A percentile compares a stretch with the other conserved stretches of the same genome.
Evolutionary conservation across 345 rosid genomes (phyloP).

Genomic region (Eucalyptus coolabah): DNA sequence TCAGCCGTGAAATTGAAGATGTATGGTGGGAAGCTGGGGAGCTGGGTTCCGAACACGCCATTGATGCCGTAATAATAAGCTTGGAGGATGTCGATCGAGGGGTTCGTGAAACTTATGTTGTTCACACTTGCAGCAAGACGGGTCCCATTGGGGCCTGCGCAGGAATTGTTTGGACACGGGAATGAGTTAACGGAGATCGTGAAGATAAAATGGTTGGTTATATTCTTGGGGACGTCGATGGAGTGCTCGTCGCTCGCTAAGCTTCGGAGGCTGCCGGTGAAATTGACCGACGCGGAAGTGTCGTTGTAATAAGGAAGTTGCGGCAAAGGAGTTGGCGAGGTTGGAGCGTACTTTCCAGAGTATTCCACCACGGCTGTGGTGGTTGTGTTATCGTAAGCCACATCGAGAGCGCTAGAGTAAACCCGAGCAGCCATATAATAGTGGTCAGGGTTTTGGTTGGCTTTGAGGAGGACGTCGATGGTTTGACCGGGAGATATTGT

Average conservation of each 20-base stretch:
- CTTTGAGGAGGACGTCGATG: slow-evolving; percentile 10
- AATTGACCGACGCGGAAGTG: slow-evolving; percentile 2
- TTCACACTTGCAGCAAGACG: slow-evolving; percentile 25
- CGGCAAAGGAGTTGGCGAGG: neutral
- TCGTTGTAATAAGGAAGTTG: slow-evolving; percentile 8
- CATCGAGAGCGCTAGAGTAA: neutral
- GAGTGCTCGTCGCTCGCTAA: neutral
- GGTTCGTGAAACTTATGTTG: slow-evolving; percentile 22
- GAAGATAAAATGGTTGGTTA: neutral
- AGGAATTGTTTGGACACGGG: slow-evolving; percentile 11
- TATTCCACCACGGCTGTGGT: slow-evolving; percentile 3
- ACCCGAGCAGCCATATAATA: slow-evolving; percentile 5
- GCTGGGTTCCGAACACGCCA: neutral
- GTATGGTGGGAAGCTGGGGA: slow-evolving; percentile 4
- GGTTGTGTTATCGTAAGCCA: neutral
- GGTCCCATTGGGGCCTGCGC: slow-evolving; percentile 6
- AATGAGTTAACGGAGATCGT: slow-evolving; percentile 9
- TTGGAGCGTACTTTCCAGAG: neutral
- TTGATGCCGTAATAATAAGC: slow-evolving; percentile 24
- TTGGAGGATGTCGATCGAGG: slow-evolving; percentile 10
- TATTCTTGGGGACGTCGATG: neutral
- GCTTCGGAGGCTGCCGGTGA: slow-evolving; percentile 10
- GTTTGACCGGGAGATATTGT: slow-evolving; percentile 22
- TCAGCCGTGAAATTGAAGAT: slow-evolving; percentile 6
- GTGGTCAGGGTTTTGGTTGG: slow-evolving; percentile 1